Evolutionary conservation across 352 stramenopile genomes (phyloP).

Genomic region (Elongisporangium prolatum): DNA sequence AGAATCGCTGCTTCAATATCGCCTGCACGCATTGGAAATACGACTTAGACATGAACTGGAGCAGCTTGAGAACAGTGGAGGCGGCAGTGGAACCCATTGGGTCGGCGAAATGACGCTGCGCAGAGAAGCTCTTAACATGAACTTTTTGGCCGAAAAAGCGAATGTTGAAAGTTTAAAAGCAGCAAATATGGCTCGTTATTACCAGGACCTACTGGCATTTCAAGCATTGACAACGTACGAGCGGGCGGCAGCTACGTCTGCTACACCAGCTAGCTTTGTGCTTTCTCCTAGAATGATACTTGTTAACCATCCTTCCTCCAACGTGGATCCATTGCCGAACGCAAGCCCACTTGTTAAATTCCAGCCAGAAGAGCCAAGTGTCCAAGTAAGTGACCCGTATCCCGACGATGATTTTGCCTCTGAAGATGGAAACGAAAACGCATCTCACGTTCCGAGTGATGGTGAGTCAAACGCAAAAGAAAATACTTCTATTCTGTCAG

Average conservation of each 20-base stretch:
- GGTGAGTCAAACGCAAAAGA: background rate
- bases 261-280: background rate
- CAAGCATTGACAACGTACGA: conserved; percentile 20
- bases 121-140: conserved; percentile 35
- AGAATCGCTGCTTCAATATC: conserved; percentile 39
- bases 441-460: background rate
- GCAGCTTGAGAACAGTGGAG: conserved; percentile 13
- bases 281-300: conserved; percentile 5
- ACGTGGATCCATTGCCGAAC: background rate
- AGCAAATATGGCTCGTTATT: conserved; percentile 50
- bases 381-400: conserved; percentile 3
- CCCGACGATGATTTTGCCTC: conserved; percentile 16
- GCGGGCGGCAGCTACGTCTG: background rate
- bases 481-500: background rate
- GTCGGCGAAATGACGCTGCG: conserved; percentile 14
- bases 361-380: background rate
- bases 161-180: conserved; percentile 51
- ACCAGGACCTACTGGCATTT: conserved; percentile 56
- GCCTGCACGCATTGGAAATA: conserved; percentile 31
- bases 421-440: conserved; percentile 2
- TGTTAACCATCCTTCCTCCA: conserved; percentile 4
- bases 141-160: conserved; percentile 41
- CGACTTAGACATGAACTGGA: conserved; percentile 29
- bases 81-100: background rate
- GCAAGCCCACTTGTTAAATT: background rate